Conservation (phyloP, 164 flowering plant species). For the Euptelea pleiosperma region DNA sequence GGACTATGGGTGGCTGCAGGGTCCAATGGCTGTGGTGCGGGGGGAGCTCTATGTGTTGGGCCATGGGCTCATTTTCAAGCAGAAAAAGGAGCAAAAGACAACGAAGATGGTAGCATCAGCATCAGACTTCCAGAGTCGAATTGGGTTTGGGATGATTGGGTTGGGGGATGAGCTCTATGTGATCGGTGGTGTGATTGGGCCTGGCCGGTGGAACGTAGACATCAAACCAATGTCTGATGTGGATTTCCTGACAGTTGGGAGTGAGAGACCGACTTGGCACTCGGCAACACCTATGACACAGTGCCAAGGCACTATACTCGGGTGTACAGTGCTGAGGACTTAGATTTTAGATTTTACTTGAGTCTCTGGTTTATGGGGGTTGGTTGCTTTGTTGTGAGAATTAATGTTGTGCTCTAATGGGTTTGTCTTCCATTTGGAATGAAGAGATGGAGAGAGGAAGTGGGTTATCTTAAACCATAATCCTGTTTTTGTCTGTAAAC, state of each 20-base stretch:
- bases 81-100: conserved; percentile 33
- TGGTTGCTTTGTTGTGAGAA: conserved; percentile 12
- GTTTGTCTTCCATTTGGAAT: conserved; percentile 4
- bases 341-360: conserved; percentile 31
- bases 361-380: neutral
- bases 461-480: too few relatives aligned
- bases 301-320: conserved; percentile 75
- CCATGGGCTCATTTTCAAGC: conserved; percentile 67
- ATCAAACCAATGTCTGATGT: conserved; percentile 71
- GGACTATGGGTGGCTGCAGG: conserved; percentile 83
- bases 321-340: conserved; percentile 73
- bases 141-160: conserved; percentile 77
- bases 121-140: conserved; percentile 64
- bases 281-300: conserved; percentile 70
- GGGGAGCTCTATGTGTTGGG: conserved; percentile 72
- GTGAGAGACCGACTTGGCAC: conserved; percentile 76
- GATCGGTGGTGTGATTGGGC: conserved; percentile 84
- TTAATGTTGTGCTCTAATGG: conserved; percentile 5
- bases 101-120: conserved; percentile 61
- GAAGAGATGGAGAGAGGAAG: neutral
- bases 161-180: conserved; percentile 68
- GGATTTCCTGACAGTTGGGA: conserved; percentile 54
- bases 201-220: conserved; percentile 63
- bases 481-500: conserved; percentile 15
- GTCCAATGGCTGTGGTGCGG: conserved; percentile 77